Evolutionary conservation across 176 grass and related monocot genomes (phyloP).

Genomic region (Thalia dealbata): DNA sequence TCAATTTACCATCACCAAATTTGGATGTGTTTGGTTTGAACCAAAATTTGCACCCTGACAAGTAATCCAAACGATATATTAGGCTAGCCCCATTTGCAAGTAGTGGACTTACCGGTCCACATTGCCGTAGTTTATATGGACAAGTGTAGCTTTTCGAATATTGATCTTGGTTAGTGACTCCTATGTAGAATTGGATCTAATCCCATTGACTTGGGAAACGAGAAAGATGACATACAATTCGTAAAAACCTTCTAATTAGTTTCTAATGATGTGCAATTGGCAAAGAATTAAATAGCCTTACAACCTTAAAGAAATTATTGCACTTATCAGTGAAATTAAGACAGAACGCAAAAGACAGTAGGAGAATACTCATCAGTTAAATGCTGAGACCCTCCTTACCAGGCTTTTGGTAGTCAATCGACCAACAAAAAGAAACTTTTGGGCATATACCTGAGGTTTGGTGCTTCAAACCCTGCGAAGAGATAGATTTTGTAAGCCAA

Average conservation of each 20-base stretch:
- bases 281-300: too few relatives aligned
- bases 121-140: background rate
- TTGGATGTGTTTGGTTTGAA: background rate
- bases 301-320: too few relatives aligned
- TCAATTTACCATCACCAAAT: background rate
- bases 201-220: too few relatives aligned
- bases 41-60: background rate
- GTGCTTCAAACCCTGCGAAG: conserved; percentile 31
- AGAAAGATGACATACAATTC: too few relatives aligned
- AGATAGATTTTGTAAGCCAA: conserved; percentile 10
- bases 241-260: too few relatives aligned
- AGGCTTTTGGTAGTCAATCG: background rate
- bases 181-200: too few relatives aligned
- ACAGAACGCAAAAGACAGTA: background rate
- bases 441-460: conserved; percentile 25
- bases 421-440: background rate
- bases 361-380: background rate
- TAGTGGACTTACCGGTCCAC: background rate
- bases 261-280: too few relatives aligned
- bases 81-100: conserved; percentile 2
- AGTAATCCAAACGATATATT: background rate
- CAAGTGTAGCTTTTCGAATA: background rate
- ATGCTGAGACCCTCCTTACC: background rate
- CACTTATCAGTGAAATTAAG: too few relatives aligned
- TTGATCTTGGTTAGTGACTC: background rate